A percentile compares a stretch with the other conserved stretches of the same genome.
phyloP scores from a whole-genome alignment of 257 asterid species.

The Leonotis leonurus region DNA sequence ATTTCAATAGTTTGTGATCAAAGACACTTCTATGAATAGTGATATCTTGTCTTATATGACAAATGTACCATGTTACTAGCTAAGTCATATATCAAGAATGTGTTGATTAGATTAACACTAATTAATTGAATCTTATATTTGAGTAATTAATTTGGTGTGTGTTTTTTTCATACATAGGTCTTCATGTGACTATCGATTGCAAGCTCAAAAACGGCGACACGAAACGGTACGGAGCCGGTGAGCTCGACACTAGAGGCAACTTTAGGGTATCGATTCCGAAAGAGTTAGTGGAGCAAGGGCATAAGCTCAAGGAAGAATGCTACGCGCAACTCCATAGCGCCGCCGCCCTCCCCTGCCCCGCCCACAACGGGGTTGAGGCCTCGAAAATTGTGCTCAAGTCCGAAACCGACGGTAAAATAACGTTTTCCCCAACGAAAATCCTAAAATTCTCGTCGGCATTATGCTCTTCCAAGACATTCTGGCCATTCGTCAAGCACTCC shows the following conservation, averaged over 20 bases:
- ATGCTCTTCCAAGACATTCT: slow-evolving; percentile 72
- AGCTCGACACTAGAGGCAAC: slow-evolving; percentile 55
- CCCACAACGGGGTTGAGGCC: slow-evolving; percentile 51
- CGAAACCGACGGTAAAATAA: slow-evolving; percentile 26
- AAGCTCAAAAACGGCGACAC: slow-evolving; percentile 46
- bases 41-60: too few relatives aligned
- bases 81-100: too few relatives aligned
- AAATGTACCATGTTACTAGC: too few relatives aligned
- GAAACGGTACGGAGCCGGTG: slow-evolving; percentile 44
- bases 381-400: slow-evolving; percentile 45
- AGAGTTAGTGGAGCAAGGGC: slow-evolving; percentile 36
- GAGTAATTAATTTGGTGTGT: background rate
- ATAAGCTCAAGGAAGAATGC: slow-evolving; percentile 67
- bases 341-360: slow-evolving; percentile 59
- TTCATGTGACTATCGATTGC: slow-evolving; percentile 71
- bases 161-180: slow-evolving; percentile 49
- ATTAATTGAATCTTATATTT: too few relatives aligned
- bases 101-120: too few relatives aligned
- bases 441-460: slow-evolving; percentile 57
- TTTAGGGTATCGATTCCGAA: slow-evolving; percentile 48
- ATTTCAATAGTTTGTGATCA: too few relatives aligned
- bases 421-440: slow-evolving; percentile 38
- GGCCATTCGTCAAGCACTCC: slow-evolving; percentile 56
- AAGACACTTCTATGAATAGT: too few relatives aligned
- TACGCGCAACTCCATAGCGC: slow-evolving; percentile 81